Base-by-base conservation (phyloP, 140 eudicot species). In the Cichorium intybus region DNA sequence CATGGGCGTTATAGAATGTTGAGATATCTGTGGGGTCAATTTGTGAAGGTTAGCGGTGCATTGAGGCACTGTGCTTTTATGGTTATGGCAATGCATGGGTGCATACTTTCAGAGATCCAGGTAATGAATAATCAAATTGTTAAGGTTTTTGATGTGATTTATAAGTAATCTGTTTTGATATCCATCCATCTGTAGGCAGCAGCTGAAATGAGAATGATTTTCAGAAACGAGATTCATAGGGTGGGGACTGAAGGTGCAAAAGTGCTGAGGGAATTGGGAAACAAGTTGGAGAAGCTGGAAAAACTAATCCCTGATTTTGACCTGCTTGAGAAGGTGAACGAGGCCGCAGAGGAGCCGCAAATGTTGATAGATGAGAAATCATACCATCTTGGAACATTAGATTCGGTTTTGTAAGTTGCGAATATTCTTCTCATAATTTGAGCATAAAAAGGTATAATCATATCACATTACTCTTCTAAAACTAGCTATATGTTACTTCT, bases 61-160 rank as follows among this genome's bases (percentile, higher is more conserved):
- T 63, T 90, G 39, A 77, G 97, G 78, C 97, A 90, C 43, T 84
- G 97, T 69, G 88, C 97, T 0, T 82, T 90, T 56, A 87, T 87
- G 96, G 80, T 90, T 52, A 90, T 90, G 97, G 84, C 95, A 49
- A 77, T 90, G 96, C 97, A 90, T 47, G 97, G 96, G 7, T 78
- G 96, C 62, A 87, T 90, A 49, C 96, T 90, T 43, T 83, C 97
- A 1, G 97, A 90, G 67, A 90, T 90, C 69, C 97, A 90, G 97
- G 97, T 89, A 52, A n/a, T n/a, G n/a, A n/a, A n/a, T n/a, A n/a
- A n/a, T n/a, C n/a, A n/a, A n/a, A n/a, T n/a, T n/a, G n/a, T n/a
- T n/a, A n/a, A n/a, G n/a, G n/a, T n/a, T n/a, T n/a, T n/a, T n/a
- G 10, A 26, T 28, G 45, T 2, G 21, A 12, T 43, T 60, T 39